phyloP scores from a whole-genome alignment of 2,329 filamentous ascomycete species.

The Dothideomycetes sp. region DNA sequence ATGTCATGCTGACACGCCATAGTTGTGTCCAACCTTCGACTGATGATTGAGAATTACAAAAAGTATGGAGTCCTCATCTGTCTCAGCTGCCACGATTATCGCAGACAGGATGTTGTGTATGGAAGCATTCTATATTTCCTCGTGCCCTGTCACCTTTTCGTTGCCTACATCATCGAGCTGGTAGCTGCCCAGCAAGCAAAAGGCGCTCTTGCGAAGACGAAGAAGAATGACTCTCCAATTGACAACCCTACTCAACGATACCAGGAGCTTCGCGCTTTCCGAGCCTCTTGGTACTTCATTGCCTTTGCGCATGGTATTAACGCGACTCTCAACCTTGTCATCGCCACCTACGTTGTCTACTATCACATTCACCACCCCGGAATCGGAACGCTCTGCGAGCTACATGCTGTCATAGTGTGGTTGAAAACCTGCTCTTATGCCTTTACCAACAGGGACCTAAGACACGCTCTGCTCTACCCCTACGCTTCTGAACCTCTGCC shows the following conservation, averaged over 20 bases:
- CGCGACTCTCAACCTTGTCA: constrained; percentile 65
- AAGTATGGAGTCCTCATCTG: constrained; percentile 98
- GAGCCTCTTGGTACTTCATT: constrained; percentile 62
- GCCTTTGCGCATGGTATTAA: constrained; percentile 75
- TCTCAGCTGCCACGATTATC: constrained; percentile 79
- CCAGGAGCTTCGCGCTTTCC: constrained; percentile 31
- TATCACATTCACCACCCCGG: constrained; percentile 85
- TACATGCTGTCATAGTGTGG: constrained; percentile 92
- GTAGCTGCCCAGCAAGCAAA: constrained; percentile 71
- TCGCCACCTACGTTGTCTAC: constrained; percentile 81
- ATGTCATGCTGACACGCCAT: constrained; percentile 8
- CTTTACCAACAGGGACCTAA: constrained; percentile 89
- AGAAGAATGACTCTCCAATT: constrained; percentile 25
- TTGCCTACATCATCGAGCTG: constrained; percentile 82
- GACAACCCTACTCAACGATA: constrained; percentile 45
- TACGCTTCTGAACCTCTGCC: constrained; percentile 58
- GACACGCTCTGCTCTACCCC: constrained; percentile 56
- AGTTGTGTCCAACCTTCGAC: constrained; percentile 86
- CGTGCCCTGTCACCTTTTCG: constrained; percentile 81
- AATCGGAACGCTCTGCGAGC: constrained; percentile 80
- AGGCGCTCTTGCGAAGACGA: constrained; percentile 48
- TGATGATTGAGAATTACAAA: constrained; percentile 95
- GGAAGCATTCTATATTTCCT: constrained; percentile 72
- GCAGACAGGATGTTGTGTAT: constrained; percentile 62
- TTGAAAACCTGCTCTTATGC: constrained; percentile 94